Evolutionary conservation across 257 asterid genomes (phyloP), one percentile per base, ranked within the genome.

Genomic region (Gentiana straminea): DNA sequence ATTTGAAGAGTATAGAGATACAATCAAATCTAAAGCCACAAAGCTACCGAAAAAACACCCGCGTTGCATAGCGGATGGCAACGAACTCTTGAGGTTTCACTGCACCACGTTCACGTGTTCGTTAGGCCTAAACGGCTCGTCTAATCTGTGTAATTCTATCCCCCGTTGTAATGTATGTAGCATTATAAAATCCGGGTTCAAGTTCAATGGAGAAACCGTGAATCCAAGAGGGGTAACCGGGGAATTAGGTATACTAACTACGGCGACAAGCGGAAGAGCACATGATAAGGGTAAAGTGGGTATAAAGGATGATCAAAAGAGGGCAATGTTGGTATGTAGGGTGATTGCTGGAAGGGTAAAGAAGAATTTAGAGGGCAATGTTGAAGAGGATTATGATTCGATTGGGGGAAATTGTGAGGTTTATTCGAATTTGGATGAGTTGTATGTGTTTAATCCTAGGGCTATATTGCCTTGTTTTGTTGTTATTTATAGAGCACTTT

Each of bases 391-490:
- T 10, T 87, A 76, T 60, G 96, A 87, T 59, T 84, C 96, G 5
- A 61, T 82, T 13, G 86, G 77, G 32, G 92, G 86, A 62, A 81
- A 74, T 3, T 60, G 73, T 1, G 95, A 94, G 32, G 77, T 79
- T 62, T 87, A 84, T 57, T 82, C 96, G 1, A 82, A 80, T 70
- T 73, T 84, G 71, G 96, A 87, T 73, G 96, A 87, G 68, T 55
- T 87, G 74, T 77, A 73, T 73, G 96, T 87, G 37, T 80, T 78
- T 63, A 87, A 82, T 68, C 85, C 89, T 1, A 84, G 58, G 87
- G 94, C 96, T 58, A 84, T 87, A 62, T 78, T 87, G 93, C 96
- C 96, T 62, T 87, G 96, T 51, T 87, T 87, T 69, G 96, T 87
- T 68, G 96, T 87, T 3, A 77, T 87, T 63, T 87, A 87, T 49